These are phyloP conservation scores for Eimeria acervulina DNA, from an alignment of 169 alveolate species.

Conservation along the genomic window DNA sequence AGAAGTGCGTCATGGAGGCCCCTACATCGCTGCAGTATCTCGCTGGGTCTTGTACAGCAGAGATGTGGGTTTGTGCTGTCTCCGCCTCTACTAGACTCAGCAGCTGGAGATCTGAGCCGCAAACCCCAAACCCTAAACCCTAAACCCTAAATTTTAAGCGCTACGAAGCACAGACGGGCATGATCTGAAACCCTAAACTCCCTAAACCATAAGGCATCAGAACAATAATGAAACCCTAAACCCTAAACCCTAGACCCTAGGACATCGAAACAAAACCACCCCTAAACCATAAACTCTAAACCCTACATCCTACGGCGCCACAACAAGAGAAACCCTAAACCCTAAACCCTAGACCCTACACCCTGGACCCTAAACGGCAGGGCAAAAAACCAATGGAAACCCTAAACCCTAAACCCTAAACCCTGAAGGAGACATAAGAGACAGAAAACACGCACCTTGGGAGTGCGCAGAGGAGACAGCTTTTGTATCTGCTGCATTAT, in stretches of 20 bases:
- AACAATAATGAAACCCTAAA: background rate
- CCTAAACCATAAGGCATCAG: background rate
- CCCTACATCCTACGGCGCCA: background rate
- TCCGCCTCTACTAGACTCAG: background rate
- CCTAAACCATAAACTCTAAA: background rate
- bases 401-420: background rate
- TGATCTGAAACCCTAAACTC: too few species aligned
- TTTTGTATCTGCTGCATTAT: background rate
- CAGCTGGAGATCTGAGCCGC: background rate
- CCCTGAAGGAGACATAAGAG: background rate
- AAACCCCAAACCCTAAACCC: background rate
- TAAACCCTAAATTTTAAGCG: background rate
- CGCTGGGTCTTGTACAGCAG: constrained; percentile 53
- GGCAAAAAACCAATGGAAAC: background rate
- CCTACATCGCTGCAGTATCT: background rate
- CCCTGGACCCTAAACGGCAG: too few species aligned
- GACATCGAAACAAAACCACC: background rate
- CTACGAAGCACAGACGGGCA: too few species aligned
- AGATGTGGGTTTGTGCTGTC: background rate
- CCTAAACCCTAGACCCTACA: background rate
- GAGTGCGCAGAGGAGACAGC: background rate
- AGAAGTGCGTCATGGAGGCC: background rate
- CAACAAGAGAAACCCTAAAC: background rate
- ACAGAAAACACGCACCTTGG: background rate
- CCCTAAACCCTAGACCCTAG: background rate